Base-by-base conservation (phyloP, 2,329 filamentous ascomycete species). In the Alternaria sp. region DNA sequence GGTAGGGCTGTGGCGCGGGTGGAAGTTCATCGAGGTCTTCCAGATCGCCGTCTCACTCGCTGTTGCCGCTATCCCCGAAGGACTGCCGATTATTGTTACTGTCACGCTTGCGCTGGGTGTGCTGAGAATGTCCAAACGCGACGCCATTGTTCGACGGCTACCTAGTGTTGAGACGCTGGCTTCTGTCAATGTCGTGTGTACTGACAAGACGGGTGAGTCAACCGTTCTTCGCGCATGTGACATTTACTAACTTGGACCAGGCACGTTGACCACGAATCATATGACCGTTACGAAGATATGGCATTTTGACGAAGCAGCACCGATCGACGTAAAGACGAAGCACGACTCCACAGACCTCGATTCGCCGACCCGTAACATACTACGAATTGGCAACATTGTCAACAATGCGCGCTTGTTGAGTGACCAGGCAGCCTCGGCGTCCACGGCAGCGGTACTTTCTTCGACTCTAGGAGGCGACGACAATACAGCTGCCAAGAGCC, bases 161-260 rank as follows among this genome's bases (percentile, higher is more conserved):
- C 96, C 96, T 21, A 98, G 96, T 80, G 96, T 99, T 9, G 96
- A 99, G 79, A 99, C 96, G 0, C 83, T 99, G 6, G 96, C 96
- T 9, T 97, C 94, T n/a, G 96, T 99, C 62, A 99, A 98, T 74
- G 94, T 99, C n/a, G 93, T 99, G 7, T 99, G 96, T 83, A 97
- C 93, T 70, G 96, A 99, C 84, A 99, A 99, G 83, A 99, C 96
- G 46, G 93, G 89, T 89, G 81, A 60, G 69, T 65, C 21, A 6
- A 19, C 11, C 21, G 13, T 19, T 11, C 15, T n/a, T 4, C 6
- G 19, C 23, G 6, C 12, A 47, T 12, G 4, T 3, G 21, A 4
- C 23, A 50, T 25, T 17, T 44, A 26, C 61, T 57, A 8, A 66
- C 66, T 43, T 57, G 23, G 8, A 49, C 7, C 50, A 90, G 90